Base-by-base conservation (phyloP, 192 early-diverging fungal genomes). In the Umbelopsis isabellina region DNA sequence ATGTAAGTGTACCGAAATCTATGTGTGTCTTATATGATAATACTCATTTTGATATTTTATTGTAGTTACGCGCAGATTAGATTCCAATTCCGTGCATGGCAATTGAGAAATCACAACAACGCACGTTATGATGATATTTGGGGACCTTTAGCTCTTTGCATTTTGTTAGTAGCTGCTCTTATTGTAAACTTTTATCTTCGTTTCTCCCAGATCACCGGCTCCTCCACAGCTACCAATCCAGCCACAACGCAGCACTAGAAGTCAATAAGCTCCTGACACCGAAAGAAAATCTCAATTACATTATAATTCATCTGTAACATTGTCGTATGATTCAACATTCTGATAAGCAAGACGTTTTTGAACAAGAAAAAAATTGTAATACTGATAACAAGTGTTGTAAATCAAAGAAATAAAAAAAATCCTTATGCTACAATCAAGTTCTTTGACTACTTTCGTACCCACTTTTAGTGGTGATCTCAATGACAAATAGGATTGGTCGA, bases 1-100 rank as follows among this genome's bases (percentile, higher is more conserved):
- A 76, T 91, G 21, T 94, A 94, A 78, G 77, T 87, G 20, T 74
- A 88, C 46, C 46, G 79, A 79, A 75, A 41, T 66, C 3, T 35
- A 11, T 55, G 12, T 33, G 27, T 13, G 12, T 65, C 15, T 46
- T 51, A 4, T 33, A 16, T 49, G 1, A 13, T 66, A 41, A 6
- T 5, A 41, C 37, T 41, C 37, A 41, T 41, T 41, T 37, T 41
- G 6, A 1, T 65, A 41, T 51, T 47, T 67, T 13, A 66, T 21
- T 47, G 13, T 65, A 78, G 76, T 20, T 78, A 78, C 69, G 76
- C 76, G 5, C 50, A 73, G 27, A 48, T 44, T 27, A 27, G 76
- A 45, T 78, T 70, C 65, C 76, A 78, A 49, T 41, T 72, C 25
- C 44, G 76, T 13, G 71, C 76, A 41, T 78, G 65, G 61, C 76